Base-by-base conservation (phyloP, 148 eudicot species). In the Camellia lanceoleosa region DNA sequence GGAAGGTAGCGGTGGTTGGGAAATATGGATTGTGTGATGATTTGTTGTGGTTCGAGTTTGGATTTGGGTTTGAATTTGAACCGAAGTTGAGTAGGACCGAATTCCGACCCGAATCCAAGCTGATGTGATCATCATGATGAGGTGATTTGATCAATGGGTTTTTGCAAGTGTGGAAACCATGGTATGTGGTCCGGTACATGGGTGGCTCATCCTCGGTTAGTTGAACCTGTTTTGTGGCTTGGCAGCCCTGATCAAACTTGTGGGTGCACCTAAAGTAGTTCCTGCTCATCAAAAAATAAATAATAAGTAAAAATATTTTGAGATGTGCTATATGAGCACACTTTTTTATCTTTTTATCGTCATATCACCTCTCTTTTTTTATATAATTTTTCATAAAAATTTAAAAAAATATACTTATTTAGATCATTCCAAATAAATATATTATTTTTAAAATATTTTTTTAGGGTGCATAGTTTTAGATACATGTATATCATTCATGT, bases 201-300 rank as follows among this genome's bases (percentile, higher is more conserved):
- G 86, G 81, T 11, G 91, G 87, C 1, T 88, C 84, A 0, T 80
- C 87, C 43, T 82, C 74, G 1, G 82, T 80, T 43, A 23, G 51
- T n/a, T 88, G 91, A 11, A 88, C 91, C 76, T 87, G 89, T 65
- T 88, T 88, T 19, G 84, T 86, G 43, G 89, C 91, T 67, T 18
- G 81, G 84, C 94, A 92, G 0, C 83, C 80, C 71, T 88, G 91
- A 10, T 91, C 92, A 51, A 18, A 66, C 78, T 87, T 89, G 87
- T 91, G 89, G 43, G 90, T 92, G 87, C 97, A 92, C 76, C 94
- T 88, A 44, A 78, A 92, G 82, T 92, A 92, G 65, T 84, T 85
- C 86, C 97, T 91, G 88, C 84, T 83, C n/a, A 73, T 23, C 19
- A 19, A 19, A 56, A 54, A 49, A 2, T 13, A 30, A 5, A 5